Evolutionary conservation across 2,329 filamentous ascomycete species (phyloP).

Genomic region (Aspergillus tanneri): DNA sequence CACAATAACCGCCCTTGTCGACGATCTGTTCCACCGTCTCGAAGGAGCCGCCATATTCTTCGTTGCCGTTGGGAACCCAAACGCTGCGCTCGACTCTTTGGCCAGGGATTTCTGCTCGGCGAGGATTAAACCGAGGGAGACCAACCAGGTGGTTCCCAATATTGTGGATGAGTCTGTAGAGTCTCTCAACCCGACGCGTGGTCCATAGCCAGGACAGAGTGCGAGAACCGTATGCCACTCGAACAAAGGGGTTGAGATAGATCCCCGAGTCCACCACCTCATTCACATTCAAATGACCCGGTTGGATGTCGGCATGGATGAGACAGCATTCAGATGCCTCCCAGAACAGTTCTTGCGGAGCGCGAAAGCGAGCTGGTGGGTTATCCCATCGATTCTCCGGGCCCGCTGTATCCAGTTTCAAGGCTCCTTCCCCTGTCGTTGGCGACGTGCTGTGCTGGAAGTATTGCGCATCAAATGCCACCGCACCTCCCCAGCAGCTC

Average conservation of each 20-base stretch:
- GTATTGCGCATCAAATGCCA: slow-evolving; percentile 49
- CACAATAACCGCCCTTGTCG: slow-evolving; percentile 48
- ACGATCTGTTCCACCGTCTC: slow-evolving; percentile 40
- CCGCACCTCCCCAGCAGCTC: slow-evolving; percentile 78
- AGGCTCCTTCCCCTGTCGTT: slow-evolving; percentile 2
- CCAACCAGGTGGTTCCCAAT: slow-evolving; percentile 57
- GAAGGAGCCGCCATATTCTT: slow-evolving; percentile 39
- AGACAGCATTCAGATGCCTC: slow-evolving; percentile 67
- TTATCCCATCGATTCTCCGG: neutral
- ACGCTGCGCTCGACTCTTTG: slow-evolving; percentile 44
- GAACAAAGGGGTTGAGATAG: slow-evolving; percentile 73
- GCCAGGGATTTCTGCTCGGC: slow-evolving; percentile 60
- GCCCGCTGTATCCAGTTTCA: neutral
- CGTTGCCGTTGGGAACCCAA: slow-evolving; percentile 38
- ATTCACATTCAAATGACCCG: slow-evolving; percentile 29
- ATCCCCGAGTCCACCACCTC: slow-evolving; percentile 55
- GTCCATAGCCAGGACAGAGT: slow-evolving; percentile 60
- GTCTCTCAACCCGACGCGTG: slow-evolving; percentile 63
- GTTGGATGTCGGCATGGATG: slow-evolving; percentile 51
- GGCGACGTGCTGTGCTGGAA: slow-evolving; percentile 37
- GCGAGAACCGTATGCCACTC: slow-evolving; percentile 63
- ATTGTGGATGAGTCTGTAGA: slow-evolving; percentile 61
- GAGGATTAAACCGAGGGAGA: slow-evolving; percentile 61
- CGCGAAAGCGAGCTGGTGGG: slow-evolving; percentile 56
- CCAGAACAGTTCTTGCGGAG: slow-evolving; percentile 59